These are phyloP conservation scores for Pseudopediastrum boryanum DNA, from an alignment of 139 green algal genomes.

Conservation along the genomic window DNA sequence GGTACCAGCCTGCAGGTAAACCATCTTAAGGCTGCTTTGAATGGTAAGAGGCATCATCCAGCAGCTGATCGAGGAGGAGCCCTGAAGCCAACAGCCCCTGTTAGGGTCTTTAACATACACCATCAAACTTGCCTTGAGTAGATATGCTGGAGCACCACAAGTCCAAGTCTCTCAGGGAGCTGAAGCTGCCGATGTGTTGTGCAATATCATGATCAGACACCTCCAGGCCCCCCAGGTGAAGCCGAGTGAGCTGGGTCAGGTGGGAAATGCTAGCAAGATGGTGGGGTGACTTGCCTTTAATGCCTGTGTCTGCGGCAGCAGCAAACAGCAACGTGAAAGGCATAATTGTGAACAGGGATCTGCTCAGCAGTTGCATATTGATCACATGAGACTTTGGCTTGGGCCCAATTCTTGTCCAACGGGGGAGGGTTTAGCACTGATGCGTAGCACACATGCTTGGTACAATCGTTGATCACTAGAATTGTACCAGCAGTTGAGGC, in stretches of 20 bases:
- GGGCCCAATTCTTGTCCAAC: no score
- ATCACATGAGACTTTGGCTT: no score
- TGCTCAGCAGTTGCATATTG: no score
- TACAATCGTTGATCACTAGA: neutral
- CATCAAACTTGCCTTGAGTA: no score
- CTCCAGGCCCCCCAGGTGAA: conserved; percentile 17
- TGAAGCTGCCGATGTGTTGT: neutral
- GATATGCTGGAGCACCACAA: conserved; percentile 11
- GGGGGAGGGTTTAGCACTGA: no score
- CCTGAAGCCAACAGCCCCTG: neutral
- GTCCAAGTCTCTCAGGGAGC: neutral
- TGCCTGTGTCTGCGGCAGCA: conserved; percentile 6
- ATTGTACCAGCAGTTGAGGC: neutral
- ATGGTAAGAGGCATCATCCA: no score
- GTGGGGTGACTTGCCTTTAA: conserved; percentile 1
- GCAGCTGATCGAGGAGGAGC: neutral
- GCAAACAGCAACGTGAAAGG: neutral
- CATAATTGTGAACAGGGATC: no score
- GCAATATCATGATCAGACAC: conserved; percentile 6
- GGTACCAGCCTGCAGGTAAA: no score
- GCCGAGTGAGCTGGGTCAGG: conserved; percentile 2
- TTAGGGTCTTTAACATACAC: no score
- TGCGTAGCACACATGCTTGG: neutral
- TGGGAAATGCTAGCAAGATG: neutral
- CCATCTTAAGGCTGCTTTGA: no score